Conservation (phyloP, 2,329 filamentous ascomycete species). For the Cladophialophora yegresii region DNA sequence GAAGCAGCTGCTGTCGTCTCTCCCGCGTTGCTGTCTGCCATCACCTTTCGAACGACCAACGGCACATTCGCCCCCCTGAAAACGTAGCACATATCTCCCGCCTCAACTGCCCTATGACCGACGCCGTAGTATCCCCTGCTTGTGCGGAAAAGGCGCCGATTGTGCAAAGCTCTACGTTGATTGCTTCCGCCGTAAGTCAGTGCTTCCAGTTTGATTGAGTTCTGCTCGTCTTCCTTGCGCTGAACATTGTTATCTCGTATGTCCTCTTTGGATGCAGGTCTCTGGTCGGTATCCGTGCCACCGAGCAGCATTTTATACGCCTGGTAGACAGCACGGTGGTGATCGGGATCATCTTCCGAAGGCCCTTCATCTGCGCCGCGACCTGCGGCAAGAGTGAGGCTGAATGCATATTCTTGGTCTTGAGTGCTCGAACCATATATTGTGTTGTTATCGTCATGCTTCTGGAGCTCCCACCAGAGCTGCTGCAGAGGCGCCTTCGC, state of each 20-base stretch:
- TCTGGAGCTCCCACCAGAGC: slow-evolving; percentile 8
- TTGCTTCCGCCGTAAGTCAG: slow-evolving; percentile 8
- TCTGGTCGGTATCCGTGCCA: background rate
- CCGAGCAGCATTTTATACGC: slow-evolving; percentile 8
- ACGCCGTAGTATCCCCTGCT: slow-evolving; percentile 21
- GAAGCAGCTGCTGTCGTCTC: too few relatives aligned
- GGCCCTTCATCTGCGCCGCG: slow-evolving; percentile 15
- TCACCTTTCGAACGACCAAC: slow-evolving; percentile 9
- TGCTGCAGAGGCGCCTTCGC: background rate
- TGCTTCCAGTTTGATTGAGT: slow-evolving; percentile 8
- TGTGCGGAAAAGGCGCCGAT: slow-evolving; percentile 23
- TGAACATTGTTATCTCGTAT: background rate
- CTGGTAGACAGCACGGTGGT: slow-evolving; percentile 15
- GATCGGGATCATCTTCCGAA: slow-evolving; percentile 10
- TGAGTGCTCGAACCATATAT: slow-evolving; percentile 7
- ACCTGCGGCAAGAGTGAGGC: slow-evolving; percentile 20
- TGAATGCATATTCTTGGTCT: slow-evolving; percentile 16
- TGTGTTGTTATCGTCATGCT: background rate
- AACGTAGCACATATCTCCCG: slow-evolving; percentile 22
- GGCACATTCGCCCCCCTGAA: slow-evolving; percentile 21
- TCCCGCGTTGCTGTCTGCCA: background rate
- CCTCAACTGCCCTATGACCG: slow-evolving; percentile 10
- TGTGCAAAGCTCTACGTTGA: slow-evolving; percentile 19
- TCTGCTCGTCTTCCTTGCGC: background rate
- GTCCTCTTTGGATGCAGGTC: background rate